Percentiles rank a stretch among this genome's conserved stretches.
Conservation (phyloP, 2,329 filamentous ascomycete genomes). For the Cercospora zeina region DNA sequence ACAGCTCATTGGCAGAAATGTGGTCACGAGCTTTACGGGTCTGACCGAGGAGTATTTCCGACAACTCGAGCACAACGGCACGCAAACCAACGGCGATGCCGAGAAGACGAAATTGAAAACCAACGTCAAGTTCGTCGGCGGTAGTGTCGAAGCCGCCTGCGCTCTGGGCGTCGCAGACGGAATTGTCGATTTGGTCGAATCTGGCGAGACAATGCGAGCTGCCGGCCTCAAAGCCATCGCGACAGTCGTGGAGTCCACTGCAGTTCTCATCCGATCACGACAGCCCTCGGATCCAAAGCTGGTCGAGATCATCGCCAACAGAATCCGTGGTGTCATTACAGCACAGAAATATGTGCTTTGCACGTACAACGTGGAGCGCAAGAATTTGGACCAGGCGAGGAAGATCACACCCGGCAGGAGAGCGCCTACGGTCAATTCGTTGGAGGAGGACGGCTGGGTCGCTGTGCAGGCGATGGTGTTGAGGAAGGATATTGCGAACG, state of each 20-base stretch:
- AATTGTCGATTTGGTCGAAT: slow-evolving; percentile 97
- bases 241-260: slow-evolving; percentile 83
- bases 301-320: slow-evolving; percentile 78
- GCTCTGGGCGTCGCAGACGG: slow-evolving; percentile 93
- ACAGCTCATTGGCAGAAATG: slow-evolving; percentile 85
- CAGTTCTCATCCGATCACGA: slow-evolving; percentile 89
- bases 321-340: slow-evolving; percentile 91
- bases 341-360: slow-evolving; percentile 93
- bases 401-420: slow-evolving; percentile 90
- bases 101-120: slow-evolving; percentile 66
- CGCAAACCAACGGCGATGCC: slow-evolving; percentile 43
- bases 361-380: slow-evolving; percentile 87
- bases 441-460: slow-evolving; percentile 89
- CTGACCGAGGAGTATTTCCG: slow-evolving; percentile 82
- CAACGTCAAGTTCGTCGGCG: slow-evolving; percentile 89
- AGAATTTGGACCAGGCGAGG: slow-evolving; percentile 64
- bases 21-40: slow-evolving; percentile 92
- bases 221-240: slow-evolving; percentile 92
- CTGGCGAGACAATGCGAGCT: slow-evolving; percentile 96
- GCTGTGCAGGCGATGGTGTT: slow-evolving; percentile 93
- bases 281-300: slow-evolving; percentile 75
- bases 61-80: slow-evolving; percentile 62
- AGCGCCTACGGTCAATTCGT: slow-evolving; percentile 83
- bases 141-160: slow-evolving; percentile 95
- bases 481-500: slow-evolving; percentile 77